Base-by-base conservation (phyloP, 208 protist species). In the Crithidia fasciculata region DNA sequence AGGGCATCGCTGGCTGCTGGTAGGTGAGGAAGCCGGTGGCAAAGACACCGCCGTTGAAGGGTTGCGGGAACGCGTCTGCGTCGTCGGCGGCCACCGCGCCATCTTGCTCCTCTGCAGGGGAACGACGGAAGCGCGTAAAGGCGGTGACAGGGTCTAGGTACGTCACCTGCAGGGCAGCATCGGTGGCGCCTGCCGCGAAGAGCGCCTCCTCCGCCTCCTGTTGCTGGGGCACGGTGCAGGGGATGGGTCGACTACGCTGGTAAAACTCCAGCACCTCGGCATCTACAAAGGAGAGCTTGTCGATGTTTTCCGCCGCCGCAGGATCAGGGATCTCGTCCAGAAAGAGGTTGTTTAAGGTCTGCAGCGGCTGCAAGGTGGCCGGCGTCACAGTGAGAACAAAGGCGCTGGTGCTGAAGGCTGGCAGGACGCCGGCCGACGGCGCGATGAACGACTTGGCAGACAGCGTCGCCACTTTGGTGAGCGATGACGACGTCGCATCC, bases 11-110 rank as follows among this genome's bases (percentile, higher is more conserved):
- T 8, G 92, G 90, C 55, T 93, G 79, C n/a, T 88, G 80, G 72
- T 91, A 91, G n/a, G 92, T 76, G 65, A 91, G 86, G 77, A 97
- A 92, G 39, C 89, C 86, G 19, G 82, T 83, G 12, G 80, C 82
- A 76, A 94, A 97, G 56, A 87, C 85, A 28, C 70, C 78, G 36
- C 55, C 39, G n/a, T 28, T 0, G 54, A 61, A n/a, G 2, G 63
- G 36, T 28, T 28, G 28, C 28, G 28, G 0, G 28, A 28, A 28
- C 28, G 28, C 28, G 28, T 28, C 28, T 28, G 28, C 28, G 28
- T 37, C 63, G 16, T 40, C 74, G 36, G 39, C 19, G 3, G 9
- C 36, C 36, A 55, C 19, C 43, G 1, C 41, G 12, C 39, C 19
- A 28, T 28, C 28, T 28, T 28, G 28, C 5, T 8, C 15, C 15